A percentile compares a stretch with the other conserved stretches of the same genome.
Conservation (phyloP, 176 grass and related monocot species). For the Lolium perenne region DNA sequence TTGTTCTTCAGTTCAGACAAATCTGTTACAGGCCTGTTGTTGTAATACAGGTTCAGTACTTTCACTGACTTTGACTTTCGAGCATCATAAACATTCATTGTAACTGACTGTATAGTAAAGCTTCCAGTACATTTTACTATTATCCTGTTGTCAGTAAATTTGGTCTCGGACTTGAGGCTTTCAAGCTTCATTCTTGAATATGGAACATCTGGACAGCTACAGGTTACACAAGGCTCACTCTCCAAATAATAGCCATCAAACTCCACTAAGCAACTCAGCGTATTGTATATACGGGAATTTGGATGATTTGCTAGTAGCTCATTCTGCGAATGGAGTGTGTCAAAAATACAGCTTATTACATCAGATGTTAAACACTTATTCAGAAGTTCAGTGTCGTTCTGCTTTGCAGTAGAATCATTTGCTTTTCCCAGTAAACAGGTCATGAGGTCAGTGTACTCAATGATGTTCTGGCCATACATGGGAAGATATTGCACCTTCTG, state of each 20-base stretch:
- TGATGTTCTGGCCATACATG: slow-evolving; percentile 89
- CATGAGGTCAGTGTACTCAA: slow-evolving; percentile 95
- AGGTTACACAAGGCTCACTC: slow-evolving; percentile 97
- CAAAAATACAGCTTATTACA: slow-evolving; percentile 84
- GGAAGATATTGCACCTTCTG: slow-evolving; percentile 83
- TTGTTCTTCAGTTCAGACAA: slow-evolving; percentile 97
- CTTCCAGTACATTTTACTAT: slow-evolving; percentile 98
- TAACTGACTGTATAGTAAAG: slow-evolving; percentile 92
- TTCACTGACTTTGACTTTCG: slow-evolving; percentile 96
- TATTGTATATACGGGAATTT: slow-evolving; percentile 95
- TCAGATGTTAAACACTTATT: slow-evolving; percentile 80
- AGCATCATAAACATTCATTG: slow-evolving; percentile 99
- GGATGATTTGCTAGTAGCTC: slow-evolving; percentile 99
- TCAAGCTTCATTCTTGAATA: slow-evolving; percentile 95
- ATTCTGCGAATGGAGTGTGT: slow-evolving; percentile 91
- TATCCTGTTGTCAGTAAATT: slow-evolving; percentile 97
- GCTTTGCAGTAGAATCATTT: slow-evolving; percentile 64
- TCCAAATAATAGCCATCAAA: slow-evolving; percentile 98
- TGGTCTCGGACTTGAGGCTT: slow-evolving; percentile 95
- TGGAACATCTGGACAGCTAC: slow-evolving; percentile 95
- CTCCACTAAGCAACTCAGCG: slow-evolving; percentile 84
- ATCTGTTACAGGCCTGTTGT: slow-evolving; percentile 82
- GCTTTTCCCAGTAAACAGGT: slow-evolving; percentile 81
- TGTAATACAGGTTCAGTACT: slow-evolving; percentile 95
- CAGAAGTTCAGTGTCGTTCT: slow-evolving; percentile 72